Evolutionary conservation across 768 basidiomycete species (phyloP).

Genomic region (Dioszegia crocea): DNA sequence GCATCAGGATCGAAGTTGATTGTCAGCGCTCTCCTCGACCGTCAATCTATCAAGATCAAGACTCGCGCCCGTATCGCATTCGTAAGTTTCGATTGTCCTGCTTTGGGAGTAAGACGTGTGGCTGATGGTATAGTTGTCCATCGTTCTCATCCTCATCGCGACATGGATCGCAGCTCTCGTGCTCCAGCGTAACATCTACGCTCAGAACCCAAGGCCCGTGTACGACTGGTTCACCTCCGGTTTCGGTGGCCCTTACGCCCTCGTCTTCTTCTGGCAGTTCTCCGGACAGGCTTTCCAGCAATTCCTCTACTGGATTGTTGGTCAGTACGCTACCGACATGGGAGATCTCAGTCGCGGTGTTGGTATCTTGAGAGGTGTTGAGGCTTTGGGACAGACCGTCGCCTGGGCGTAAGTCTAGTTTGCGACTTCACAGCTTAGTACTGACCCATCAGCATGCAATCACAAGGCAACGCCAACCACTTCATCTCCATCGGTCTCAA

Average conservation of each 20-base stretch:
- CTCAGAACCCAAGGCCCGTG: constrained; percentile 2
- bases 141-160: constrained; percentile 28
- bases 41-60: constrained; percentile 26
- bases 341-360: constrained; percentile 24
- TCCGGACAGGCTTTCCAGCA: constrained; percentile 36
- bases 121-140: constrained; percentile 8
- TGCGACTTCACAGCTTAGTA: background rate
- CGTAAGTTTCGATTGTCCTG: constrained; percentile 7
- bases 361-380: constrained; percentile 35
- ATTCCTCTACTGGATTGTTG: constrained; percentile 37
- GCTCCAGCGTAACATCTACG: constrained; percentile 30
- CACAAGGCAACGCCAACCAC: constrained; percentile 30
- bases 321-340: constrained; percentile 31
- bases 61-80: constrained; percentile 25
- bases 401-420: constrained; percentile 34
- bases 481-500: constrained; percentile 31
- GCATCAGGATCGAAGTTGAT: background rate
- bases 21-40: constrained; percentile 13
- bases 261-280: constrained; percentile 39
- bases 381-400: constrained; percentile 40
- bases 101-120: no score
- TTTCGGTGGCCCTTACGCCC: constrained; percentile 16
- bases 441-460: constrained; percentile 22
- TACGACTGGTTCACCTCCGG: constrained; percentile 25
- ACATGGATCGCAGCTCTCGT: constrained; percentile 40